These are phyloP conservation scores for Aureobasidium sp. DNA, from an alignment of 2,329 filamentous ascomycete species.

Conservation along the genomic window DNA sequence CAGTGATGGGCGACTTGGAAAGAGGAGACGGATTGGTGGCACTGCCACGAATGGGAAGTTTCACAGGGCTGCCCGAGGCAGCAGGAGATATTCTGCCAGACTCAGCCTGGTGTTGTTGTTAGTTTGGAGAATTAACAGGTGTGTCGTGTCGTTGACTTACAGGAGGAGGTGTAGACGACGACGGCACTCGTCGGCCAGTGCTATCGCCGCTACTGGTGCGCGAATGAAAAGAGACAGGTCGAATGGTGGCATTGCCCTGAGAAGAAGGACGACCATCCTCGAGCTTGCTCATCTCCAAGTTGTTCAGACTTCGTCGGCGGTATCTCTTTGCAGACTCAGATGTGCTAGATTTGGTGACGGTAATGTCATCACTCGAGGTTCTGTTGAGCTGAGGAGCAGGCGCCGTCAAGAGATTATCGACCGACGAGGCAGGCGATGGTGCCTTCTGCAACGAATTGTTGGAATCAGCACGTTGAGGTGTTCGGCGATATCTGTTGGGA, in stretches of 20 bases:
- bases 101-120: conserved; percentile 15
- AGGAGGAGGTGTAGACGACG: conserved; percentile 17
- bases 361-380: conserved; percentile 59
- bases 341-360: conserved; percentile 50
- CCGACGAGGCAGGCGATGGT: conserved; percentile 35
- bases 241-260: conserved; percentile 26
- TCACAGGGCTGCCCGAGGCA: conserved; percentile 18
- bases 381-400: conserved; percentile 21
- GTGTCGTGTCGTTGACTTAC: not conserved
- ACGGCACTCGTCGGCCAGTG: conserved; percentile 18
- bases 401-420: conserved; percentile 46
- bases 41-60: conserved; percentile 29
- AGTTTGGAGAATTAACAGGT: not conserved
- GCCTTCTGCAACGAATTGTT: conserved; percentile 31
- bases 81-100: conserved; percentile 18
- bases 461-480: conserved; percentile 48
- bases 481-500: conserved; percentile 77
- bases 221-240: conserved; percentile 27
- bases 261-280: conserved; percentile 23
- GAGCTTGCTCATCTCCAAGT: conserved; percentile 40
- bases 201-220: conserved; percentile 31
- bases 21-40: conserved; percentile 41
- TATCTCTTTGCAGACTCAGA: conserved; percentile 68
- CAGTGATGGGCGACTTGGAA: conserved; percentile 28
- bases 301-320: conserved; percentile 75